Percentiles rank a stretch among this genome's conserved stretches.
These are phyloP conservation scores for Globisporangium ultimum DNA, from an alignment of 352 stramenopile genomes.

Conservation along the genomic window DNA sequence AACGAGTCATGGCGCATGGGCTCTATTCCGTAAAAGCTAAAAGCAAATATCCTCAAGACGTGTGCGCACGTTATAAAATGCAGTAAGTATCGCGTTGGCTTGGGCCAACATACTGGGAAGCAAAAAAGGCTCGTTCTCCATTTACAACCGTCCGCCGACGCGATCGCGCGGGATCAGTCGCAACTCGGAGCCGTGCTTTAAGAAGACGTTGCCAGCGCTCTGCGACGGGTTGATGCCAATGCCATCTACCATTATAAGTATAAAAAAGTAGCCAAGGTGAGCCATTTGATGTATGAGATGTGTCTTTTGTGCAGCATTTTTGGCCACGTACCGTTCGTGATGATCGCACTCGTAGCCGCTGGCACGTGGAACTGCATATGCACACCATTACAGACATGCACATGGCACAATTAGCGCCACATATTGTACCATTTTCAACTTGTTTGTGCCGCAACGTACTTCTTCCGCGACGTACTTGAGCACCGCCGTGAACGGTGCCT, in stretches of 20 bases:
- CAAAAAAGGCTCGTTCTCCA: not conserved
- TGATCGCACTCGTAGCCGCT: slow-evolving; percentile 81
- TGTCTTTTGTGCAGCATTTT: no score
- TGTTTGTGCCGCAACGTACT: slow-evolving; percentile 17
- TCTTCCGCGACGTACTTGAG: slow-evolving; percentile 86
- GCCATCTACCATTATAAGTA: slow-evolving; percentile 53
- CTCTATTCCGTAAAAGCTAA: no score
- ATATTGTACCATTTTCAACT: no score
- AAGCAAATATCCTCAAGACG: no score
- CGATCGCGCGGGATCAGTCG: slow-evolving; percentile 81
- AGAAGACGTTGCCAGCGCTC: slow-evolving; percentile 77
- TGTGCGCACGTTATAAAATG: no score
- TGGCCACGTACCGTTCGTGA: slow-evolving; percentile 66
- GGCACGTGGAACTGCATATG: slow-evolving; percentile 68
- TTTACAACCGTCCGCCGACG: slow-evolving; percentile 38
- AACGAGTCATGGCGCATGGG: no score
- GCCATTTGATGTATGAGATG: no score
- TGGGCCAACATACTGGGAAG: not conserved
- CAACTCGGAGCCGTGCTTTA: slow-evolving; percentile 84
- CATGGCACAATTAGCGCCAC: no score
- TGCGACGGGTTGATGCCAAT: slow-evolving; percentile 86
- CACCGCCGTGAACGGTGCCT: slow-evolving; percentile 80
- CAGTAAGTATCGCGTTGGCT: no score
- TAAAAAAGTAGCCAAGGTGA: not conserved
- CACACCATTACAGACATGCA: not conserved